These are phyloP conservation scores for Podaxis sp. DNA, from an alignment of 768 basidiomycete genomes.

Conservation along the genomic window DNA sequence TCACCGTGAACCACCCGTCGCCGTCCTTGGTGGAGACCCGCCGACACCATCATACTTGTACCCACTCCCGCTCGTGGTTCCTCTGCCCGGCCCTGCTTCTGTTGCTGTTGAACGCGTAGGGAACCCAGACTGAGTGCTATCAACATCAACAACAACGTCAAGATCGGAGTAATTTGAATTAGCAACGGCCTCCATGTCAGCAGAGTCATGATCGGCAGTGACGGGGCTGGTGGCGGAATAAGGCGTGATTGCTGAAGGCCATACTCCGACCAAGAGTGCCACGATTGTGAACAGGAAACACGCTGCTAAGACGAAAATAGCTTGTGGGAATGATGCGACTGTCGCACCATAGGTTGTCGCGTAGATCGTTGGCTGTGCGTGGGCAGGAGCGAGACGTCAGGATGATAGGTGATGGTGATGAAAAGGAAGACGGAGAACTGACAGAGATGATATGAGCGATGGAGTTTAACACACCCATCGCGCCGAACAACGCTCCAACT, in stretches of 20 bases:
- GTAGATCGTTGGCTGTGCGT: constrained; percentile 61
- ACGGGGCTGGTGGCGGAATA: neutral
- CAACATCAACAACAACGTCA: neutral
- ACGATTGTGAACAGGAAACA: constrained; percentile 50
- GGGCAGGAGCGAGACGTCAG: neutral
- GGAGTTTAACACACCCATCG: constrained; percentile 64
- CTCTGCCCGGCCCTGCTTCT: neutral
- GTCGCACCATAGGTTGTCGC: constrained; percentile 62
- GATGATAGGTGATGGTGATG: neutral
- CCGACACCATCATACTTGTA: constrained; percentile 8
- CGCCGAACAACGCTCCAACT: constrained; percentile 66
- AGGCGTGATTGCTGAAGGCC: constrained; percentile 11
- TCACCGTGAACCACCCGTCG: neutral
- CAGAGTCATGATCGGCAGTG: neutral
- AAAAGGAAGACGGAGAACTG: constrained; percentile 14
- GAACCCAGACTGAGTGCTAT: too few relatives aligned
- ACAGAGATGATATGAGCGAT: constrained; percentile 60
- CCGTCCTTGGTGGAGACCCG: neutral
- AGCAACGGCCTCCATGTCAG: neutral
- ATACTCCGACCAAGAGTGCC: constrained; percentile 35
- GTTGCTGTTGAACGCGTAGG: too few relatives aligned
- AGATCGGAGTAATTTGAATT: neutral
- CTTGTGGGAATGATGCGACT: constrained; percentile 60
- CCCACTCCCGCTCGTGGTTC: neutral
- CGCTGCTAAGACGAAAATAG: constrained; percentile 61